These are phyloP conservation scores for Arachnomyces sp. DNA, from an alignment of 2,329 filamentous ascomycete genomes.

Conservation along the genomic window DNA sequence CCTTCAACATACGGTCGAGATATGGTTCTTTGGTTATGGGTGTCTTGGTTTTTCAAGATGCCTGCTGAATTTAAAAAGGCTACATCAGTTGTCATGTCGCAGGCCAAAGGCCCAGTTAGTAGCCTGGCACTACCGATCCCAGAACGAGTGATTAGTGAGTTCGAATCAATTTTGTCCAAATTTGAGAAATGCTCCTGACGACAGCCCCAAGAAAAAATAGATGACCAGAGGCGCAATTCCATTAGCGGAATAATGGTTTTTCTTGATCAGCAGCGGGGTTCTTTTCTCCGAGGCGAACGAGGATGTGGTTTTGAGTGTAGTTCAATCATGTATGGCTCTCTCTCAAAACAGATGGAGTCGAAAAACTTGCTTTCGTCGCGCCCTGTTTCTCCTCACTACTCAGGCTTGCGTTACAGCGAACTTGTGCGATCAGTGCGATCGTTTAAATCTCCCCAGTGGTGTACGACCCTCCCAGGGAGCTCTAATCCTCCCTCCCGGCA, in stretches of 20 bases:
- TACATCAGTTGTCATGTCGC: constrained; percentile 3
- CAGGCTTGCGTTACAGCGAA: too few relatives aligned
- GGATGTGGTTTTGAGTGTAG: constrained; percentile 19
- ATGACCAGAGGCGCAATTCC: not conserved
- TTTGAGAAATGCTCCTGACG: not conserved
- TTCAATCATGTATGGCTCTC: constrained; percentile 19
- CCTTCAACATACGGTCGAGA: not conserved
- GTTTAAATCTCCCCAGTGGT: too few relatives aligned
- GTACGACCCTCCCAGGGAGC: too few relatives aligned
- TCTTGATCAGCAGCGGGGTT: constrained; percentile 10
- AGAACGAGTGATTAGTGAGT: constrained; percentile 10
- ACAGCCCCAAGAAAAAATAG: constrained; percentile 1
- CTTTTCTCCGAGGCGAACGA: constrained; percentile 4
- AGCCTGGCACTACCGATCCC: constrained; percentile 17
- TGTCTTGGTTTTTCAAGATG: too few relatives aligned
- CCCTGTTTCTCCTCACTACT: constrained; percentile 12
- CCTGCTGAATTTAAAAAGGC: too few relatives aligned
- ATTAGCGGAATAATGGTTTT: constrained; percentile 7
- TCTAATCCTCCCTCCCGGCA: too few relatives aligned
- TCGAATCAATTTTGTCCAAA: not conserved
- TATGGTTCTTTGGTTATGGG: too few relatives aligned
- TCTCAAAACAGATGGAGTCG: constrained; percentile 12
- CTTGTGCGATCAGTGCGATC: too few relatives aligned
- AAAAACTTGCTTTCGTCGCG: constrained; percentile 10
- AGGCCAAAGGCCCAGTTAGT: constrained; percentile 9